These are phyloP conservation scores for Nicotiana undulata DNA, from an alignment of 257 asterid species.

Conservation along the genomic window DNA sequence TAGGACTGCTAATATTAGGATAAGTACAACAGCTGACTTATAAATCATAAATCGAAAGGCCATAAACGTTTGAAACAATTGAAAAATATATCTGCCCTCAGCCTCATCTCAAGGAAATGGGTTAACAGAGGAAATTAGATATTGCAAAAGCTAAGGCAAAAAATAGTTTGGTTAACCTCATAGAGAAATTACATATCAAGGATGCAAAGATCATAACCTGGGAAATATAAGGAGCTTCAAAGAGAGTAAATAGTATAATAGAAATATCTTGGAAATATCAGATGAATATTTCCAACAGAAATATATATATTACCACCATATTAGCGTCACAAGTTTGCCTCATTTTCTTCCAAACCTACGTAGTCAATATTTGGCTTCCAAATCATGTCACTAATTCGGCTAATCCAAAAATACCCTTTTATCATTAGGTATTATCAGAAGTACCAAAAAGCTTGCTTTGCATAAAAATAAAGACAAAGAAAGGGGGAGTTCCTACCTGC, in stretches of 20 bases:
- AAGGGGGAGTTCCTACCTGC: constrained; percentile 48
- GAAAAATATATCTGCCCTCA: neutral
- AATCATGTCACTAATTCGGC: neutral
- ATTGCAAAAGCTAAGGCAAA: neutral
- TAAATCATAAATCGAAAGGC: neutral
- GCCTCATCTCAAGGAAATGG: neutral
- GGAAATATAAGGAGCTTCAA: neutral
- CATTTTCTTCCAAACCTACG: neutral
- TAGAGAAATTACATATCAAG: neutral
- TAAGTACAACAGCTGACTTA: neutral
- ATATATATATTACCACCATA: neutral
- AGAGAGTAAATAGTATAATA: neutral
- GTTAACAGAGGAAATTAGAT: neutral
- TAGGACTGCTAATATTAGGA: neutral
- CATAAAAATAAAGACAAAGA: neutral
- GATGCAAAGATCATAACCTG: neutral
- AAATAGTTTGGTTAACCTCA: neutral
- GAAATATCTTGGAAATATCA: neutral
- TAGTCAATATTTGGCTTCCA: neutral
- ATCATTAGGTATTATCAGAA: neutral
- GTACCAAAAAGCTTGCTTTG: neutral
- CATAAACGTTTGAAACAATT: neutral
- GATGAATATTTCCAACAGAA: neutral
- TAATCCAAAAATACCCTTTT: neutral
- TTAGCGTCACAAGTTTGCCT: neutral